phyloP scores from a whole-genome alignment of 108 stramenopile species.

The Asterionellopsis glacialis region DNA sequence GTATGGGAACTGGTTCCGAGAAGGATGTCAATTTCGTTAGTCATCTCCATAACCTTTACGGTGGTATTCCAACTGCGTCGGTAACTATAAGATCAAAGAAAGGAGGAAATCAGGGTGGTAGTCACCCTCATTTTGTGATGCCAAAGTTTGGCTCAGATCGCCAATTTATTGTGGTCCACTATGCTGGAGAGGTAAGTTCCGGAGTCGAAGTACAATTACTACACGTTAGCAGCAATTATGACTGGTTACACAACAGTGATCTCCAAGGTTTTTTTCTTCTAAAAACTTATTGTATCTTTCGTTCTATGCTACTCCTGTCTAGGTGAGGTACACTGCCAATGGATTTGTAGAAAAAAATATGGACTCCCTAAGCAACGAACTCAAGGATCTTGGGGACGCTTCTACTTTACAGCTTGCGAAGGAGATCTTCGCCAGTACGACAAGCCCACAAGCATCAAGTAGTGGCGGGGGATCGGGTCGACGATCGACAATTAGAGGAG shows the following conservation, averaged over 20 bases:
- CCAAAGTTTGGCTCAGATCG: slow-evolving; percentile 88
- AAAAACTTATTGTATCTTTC: neutral
- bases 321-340: slow-evolving; percentile 76
- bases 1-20: slow-evolving; percentile 77
- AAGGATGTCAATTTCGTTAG: slow-evolving; percentile 87
- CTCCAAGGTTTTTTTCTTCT: neutral
- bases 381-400: slow-evolving; percentile 65
- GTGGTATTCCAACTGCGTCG: slow-evolving; percentile 20
- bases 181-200: slow-evolving; percentile 84
- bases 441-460: slow-evolving; percentile 1
- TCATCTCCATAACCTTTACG: slow-evolving; percentile 81
- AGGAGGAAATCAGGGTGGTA: slow-evolving; percentile 17
- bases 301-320: neutral
- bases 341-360: slow-evolving; percentile 93
- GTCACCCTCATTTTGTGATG: slow-evolving; percentile 76
- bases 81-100: slow-evolving; percentile 33
- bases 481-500: slow-evolving; percentile 76
- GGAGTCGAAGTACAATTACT: neutral
- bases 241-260: neutral
- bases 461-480: slow-evolving; percentile 16
- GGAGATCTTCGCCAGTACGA: slow-evolving; percentile 38
- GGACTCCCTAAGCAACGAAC: slow-evolving; percentile 84
- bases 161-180: slow-evolving; percentile 88
- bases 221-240: too few relatives aligned
- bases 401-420: slow-evolving; percentile 44